phyloP scores from a whole-genome alignment of 257 asterid genomes.

The Solanum rostratum region DNA sequence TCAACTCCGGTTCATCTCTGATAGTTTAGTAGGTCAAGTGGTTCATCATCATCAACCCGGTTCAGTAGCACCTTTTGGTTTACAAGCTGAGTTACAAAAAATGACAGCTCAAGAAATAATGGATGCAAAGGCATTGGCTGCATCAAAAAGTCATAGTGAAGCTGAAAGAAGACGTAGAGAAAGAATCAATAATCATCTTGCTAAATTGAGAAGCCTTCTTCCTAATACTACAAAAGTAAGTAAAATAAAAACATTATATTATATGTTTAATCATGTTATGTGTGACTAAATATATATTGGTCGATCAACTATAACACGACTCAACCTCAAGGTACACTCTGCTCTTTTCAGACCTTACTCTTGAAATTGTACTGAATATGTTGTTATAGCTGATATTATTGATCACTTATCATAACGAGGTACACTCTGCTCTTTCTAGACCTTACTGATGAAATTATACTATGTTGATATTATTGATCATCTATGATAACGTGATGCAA shows the following conservation, averaged over 20 bases:
- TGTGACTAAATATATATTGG: too few species aligned
- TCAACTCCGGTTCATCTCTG: conserved; percentile 22
- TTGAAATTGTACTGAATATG: too few species aligned
- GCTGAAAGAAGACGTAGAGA: conserved; percentile 92
- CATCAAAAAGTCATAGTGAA: conserved; percentile 90
- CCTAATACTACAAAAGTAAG: conserved; percentile 92
- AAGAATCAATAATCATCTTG: conserved; percentile 83
- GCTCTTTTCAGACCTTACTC: too few species aligned
- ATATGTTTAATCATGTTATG: background rate
- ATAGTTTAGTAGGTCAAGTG: conserved; percentile 32
- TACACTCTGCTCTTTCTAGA: background rate
- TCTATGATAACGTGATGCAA: background rate
- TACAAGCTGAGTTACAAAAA: conserved; percentile 84
- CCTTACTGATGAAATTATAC: background rate
- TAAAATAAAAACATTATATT: background rate
- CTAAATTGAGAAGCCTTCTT: conserved; percentile 77
- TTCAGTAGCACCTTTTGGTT: conserved; percentile 45
- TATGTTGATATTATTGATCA: too few species aligned
- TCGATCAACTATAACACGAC: too few species aligned
- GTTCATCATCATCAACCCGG: conserved; percentile 20
- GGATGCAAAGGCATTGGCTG: conserved; percentile 95
- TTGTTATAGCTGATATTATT: too few species aligned
- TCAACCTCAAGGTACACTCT: too few species aligned
- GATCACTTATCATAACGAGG: too few species aligned
- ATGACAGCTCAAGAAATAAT: conserved; percentile 88